Evolutionary conservation across 768 basidiomycete genomes (phyloP), one percentile per base, ranked within the genome.

Genomic region (Imleria badia): DNA sequence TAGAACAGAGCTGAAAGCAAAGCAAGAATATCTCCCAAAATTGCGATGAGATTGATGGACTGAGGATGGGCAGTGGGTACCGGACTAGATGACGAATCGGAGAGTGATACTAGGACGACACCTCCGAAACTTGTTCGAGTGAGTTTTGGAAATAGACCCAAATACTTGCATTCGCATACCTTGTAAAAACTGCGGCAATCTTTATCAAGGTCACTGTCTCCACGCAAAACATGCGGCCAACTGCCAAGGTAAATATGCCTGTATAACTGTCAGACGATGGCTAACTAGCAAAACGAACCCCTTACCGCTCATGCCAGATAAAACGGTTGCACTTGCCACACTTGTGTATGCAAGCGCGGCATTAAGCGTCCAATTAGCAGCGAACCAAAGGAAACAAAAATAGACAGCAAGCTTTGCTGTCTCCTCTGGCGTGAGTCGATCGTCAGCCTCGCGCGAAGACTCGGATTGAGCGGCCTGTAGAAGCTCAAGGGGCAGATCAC

Each of bases 191-290:
- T 22, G 94, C 91, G 10, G 76, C 72, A 35, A 91, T 72, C 72
- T 97, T 98, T 8, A 81, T 73, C 3, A 82, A 39, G 0, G 88
- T 88, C 46, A 98, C 70, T 5, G 72, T 77, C 70, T 98, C 97
- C 5, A 98, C 89, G 9, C 80, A 79, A 55, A 92, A 91, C 22
- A 95, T 56, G 20, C 88, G 80, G 4, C 97, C 96, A 45, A 98
- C 75, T 0, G 76, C 87, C 44, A 98, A 75, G 0, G 95, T 98
- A 67, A 98, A 98, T 73, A 99, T 93, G 1, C 96, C 96, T 94
- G 58, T 13, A 31, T 30, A 30, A 40, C 19, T 20, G 35, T 59
- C 48, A 47, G 47, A 33, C 26, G 4, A 33, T 22, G 46, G 14
- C 19, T 41, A 31, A 42, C 9, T 17, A n/a, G 19, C 9, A 45